Percentiles rank a stretch among this genome's conserved stretches.
These are phyloP conservation scores for Trichoderma sp. DNA, from an alignment of 2,329 filamentous ascomycete genomes.

Conservation along the genomic window DNA sequence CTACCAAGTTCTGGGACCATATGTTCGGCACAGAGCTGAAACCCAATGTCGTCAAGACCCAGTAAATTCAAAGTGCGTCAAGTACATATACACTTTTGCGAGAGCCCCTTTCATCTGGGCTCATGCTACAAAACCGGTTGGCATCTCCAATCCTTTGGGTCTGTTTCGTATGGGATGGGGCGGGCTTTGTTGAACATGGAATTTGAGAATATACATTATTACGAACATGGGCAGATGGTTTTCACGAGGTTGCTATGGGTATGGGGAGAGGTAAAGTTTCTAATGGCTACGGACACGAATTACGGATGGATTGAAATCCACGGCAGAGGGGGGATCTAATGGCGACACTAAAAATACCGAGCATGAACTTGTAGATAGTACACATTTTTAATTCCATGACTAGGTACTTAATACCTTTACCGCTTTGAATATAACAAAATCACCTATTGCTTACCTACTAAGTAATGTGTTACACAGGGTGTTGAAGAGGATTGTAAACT, in stretches of 20 bases:
- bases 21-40: slow-evolving; percentile 84
- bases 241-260: not conserved
- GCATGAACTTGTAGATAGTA: not conserved
- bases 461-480: not conserved
- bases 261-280: not conserved
- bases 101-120: not conserved
- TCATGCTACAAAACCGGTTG: not conserved
- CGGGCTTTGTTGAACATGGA: not conserved
- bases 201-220: not conserved
- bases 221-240: not conserved
- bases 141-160: not conserved
- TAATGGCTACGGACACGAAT: not conserved
- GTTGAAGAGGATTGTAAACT: not conserved
- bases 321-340: not conserved
- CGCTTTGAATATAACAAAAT: not conserved
- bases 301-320: slow-evolving; percentile 9
- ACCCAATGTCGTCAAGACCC: slow-evolving; percentile 33
- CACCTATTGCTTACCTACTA: not conserved
- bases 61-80: slow-evolving; percentile 24
- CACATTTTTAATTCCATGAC: slow-evolving; percentile 7
- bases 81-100: not conserved
- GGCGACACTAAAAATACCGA: not conserved
- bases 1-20: slow-evolving; percentile 91
- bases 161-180: not conserved
- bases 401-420: not conserved